Evolutionary conservation across 306 rosid species (phyloP), one percentile per base, ranked within the genome.

Genomic region (Vigna radiata): DNA sequence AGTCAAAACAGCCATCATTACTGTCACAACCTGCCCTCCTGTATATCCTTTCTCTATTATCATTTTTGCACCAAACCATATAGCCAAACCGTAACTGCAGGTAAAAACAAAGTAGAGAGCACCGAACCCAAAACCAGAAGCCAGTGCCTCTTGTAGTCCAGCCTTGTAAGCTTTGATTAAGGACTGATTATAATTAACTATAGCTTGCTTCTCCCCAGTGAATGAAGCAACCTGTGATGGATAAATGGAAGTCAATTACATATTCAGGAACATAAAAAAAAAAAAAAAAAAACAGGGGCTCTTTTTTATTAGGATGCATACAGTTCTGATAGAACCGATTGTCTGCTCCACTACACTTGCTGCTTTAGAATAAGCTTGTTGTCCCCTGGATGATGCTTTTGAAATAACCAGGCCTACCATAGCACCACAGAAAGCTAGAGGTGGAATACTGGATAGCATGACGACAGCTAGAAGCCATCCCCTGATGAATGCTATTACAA

Each of bases 391-490:
- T 6, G 93, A 72, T 54, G 86, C 68, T 76, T 82, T 93, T 3
- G 83, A 23, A 46, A 88, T 54, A 14, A 82, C 23, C 10, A 83
- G n/a, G 76, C 84, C 79, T 76, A 86, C 75, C 60, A 82, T 11
- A n/a, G 88, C 93, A 49, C 90, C 91, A 17, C 91, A 75, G 47
- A 85, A 21, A 31, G 79, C 92, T 54, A 91, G 71, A 72, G 83
- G 90, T 19, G 97, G 97, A 74, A 93, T 73, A 18, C 81, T 17
- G 47, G 90, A 87, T 47, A 90, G 58, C 93, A 93, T 78, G 72
- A 93, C 98, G 33, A 83, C 68, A 3, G 96, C 78, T 71, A 93
- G 85, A 81, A 88, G 93, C 96, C 97, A 87, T 27, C 97, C 98
- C 77, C 79, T 90, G 37, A 71, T 16, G 68, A 93, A 88, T 85